phyloP scores from a whole-genome alignment of 2,329 filamentous ascomycete genomes.

The Samsoniella hepiali region DNA sequence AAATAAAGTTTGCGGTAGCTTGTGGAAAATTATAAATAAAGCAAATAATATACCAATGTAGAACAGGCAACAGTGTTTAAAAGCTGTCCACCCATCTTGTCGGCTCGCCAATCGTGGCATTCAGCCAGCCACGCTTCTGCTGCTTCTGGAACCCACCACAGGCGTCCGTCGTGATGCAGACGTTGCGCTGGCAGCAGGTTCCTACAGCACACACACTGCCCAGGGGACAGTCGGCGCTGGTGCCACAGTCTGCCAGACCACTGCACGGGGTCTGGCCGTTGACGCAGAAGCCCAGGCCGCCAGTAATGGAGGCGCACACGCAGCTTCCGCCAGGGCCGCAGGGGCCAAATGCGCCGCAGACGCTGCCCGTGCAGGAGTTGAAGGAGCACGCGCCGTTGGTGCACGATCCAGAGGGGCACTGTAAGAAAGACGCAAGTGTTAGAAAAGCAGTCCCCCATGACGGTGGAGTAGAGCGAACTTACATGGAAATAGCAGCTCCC shows the following conservation, averaged over 20 bases:
- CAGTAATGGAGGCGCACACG: conserved; percentile 11
- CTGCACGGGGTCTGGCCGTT: conserved; percentile 4
- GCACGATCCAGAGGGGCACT: conserved; percentile 13
- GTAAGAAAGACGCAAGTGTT: neutral
- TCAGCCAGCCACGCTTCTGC: conserved; percentile 7
- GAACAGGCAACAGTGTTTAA: neutral
- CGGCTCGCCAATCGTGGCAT: conserved; percentile 14
- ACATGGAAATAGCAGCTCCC: conserved; percentile 13
- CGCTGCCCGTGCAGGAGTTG: conserved; percentile 4
- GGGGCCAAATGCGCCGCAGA: conserved; percentile 4
- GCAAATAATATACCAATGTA: neutral
- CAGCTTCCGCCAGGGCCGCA: conserved; percentile 11
- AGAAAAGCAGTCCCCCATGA: neutral
- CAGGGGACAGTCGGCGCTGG: conserved; percentile 6
- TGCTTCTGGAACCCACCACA: neutral
- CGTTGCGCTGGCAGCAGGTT: conserved; percentile 11
- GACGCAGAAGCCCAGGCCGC: conserved; percentile 15
- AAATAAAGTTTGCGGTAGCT: no score
- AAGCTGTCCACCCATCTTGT: conserved; percentile 1
- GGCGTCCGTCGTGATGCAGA: conserved; percentile 9
- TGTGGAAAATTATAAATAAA: no score
- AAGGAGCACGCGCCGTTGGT: conserved; percentile 14
- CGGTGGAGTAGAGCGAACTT: neutral
- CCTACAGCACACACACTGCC: conserved; percentile 13
- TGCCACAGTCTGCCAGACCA: neutral